Conservation (phyloP, 169 alveolate genomes). For the Cryptosporidium meleagridis region DNA sequence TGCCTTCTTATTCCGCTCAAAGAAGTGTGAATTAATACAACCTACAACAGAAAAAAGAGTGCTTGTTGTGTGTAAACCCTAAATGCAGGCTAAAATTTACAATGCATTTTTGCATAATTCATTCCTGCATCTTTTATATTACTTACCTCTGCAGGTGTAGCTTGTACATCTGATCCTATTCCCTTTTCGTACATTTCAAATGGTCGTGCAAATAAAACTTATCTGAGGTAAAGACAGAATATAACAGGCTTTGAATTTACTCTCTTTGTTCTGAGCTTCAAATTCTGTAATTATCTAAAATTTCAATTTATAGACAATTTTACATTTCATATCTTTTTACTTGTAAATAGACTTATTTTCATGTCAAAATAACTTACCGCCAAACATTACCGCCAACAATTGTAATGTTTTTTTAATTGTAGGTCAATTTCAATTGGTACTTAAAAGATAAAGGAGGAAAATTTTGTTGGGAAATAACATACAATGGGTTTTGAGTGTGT, state of each 20-base stretch:
- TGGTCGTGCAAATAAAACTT: not conserved
- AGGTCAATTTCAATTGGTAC: not conserved
- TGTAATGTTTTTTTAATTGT: not conserved
- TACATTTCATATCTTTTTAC: conserved; percentile 14
- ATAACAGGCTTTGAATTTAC: not conserved
- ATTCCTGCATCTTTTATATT: not conserved
- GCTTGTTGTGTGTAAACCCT: not conserved
- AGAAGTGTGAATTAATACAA: conserved; percentile 85
- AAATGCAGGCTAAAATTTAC: not conserved
- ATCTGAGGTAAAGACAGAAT: not conserved
- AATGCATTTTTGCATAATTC: not conserved
- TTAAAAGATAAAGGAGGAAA: not conserved
- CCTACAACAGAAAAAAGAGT: conserved; percentile 40
- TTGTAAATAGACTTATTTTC: conserved; percentile 44
- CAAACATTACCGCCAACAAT: conserved; percentile 18
- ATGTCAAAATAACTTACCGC: conserved; percentile 34
- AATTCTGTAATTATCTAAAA: not conserved
- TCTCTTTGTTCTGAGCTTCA: not conserved
- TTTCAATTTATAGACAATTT: conserved; percentile 17
- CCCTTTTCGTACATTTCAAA: conserved; percentile 25
- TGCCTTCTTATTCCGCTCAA: conserved; percentile 86
- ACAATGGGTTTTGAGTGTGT: not conserved
- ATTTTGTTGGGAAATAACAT: not conserved
- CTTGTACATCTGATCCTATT: conserved; percentile 58
- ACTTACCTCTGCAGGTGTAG: conserved; percentile 75